A percentile compares a stretch with the other conserved stretches of the same genome.
Evolutionary conservation across 805 yeast genomes (phyloP).

Genomic region (Myxozyma sirexii): DNA sequence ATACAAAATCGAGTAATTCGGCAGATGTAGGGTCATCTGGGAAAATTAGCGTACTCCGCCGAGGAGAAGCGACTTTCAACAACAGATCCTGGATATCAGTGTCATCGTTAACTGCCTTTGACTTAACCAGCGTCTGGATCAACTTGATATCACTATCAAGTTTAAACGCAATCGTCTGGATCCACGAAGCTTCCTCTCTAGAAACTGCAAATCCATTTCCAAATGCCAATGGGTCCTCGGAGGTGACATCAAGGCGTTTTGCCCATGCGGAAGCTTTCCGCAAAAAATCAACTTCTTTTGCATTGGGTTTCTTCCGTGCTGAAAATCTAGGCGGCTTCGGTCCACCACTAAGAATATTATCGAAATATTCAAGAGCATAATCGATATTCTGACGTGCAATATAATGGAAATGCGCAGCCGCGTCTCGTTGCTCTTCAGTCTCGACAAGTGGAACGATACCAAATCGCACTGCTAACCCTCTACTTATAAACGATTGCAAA

Average conservation of each 20-base stretch:
- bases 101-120: slow-evolving; percentile 37
- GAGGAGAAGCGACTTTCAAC: slow-evolving; percentile 47
- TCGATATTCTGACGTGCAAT: background rate
- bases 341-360: slow-evolving; percentile 8
- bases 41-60: slow-evolving; percentile 54
- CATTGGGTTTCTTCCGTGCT: background rate
- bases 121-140: slow-evolving; percentile 38
- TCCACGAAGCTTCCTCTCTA: slow-evolving; percentile 49
- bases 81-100: slow-evolving; percentile 46
- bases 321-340: background rate
- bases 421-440: slow-evolving; percentile 23
- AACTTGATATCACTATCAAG: slow-evolving; percentile 54
- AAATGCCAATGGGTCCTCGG: slow-evolving; percentile 56
- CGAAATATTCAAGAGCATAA: background rate
- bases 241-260: slow-evolving; percentile 46
- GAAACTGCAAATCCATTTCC: slow-evolving; percentile 72
- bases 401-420: slow-evolving; percentile 30
- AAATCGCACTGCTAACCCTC: slow-evolving; percentile 72
- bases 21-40: slow-evolving; percentile 50
- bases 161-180: slow-evolving; percentile 31
- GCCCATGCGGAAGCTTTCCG: slow-evolving; percentile 39
- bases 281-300: background rate
- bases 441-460: slow-evolving; percentile 72
- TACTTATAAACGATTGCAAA: slow-evolving; percentile 41
- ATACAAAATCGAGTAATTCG: slow-evolving; percentile 40